Base-by-base conservation (phyloP, 2,329 filamentous ascomycete genomes). In the Fusarium sp. region DNA sequence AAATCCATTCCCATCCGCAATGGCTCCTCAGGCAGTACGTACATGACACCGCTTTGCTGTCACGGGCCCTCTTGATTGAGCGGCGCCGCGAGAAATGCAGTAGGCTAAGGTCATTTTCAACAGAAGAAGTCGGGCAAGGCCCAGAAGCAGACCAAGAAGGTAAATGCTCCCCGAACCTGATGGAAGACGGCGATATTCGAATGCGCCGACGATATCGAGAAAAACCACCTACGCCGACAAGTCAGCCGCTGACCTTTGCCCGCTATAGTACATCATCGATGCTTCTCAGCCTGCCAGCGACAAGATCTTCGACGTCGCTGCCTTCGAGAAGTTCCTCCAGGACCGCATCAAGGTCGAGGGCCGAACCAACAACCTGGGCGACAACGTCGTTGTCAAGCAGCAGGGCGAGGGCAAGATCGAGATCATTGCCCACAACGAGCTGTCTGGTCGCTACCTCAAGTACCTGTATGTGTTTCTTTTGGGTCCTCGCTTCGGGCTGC, bases 321-420 rank as follows among this genome's bases (percentile, higher is more conserved):
- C 93, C 73, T 99, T 99, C 81, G 93, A 97, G 86, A 98, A 98
- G 89, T 99, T 99, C 91, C 91, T 99, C 68, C 93, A 97, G 88
- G 95, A 98, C 84, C 93, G 91, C 85, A 96, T 99, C 90, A 99
- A 99, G 92, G 93, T 99, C 75, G 95, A 97, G 74, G 94, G 94
- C 85, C 94, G 93, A 79, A 93, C 94, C 78, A 93, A 93, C 75
- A 98, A 99, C 90, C 91, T 99, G 74, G 95, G 95, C 79, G 95
- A 98, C 78, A 88, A 85, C 79, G 89, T 99, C 78, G 84, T 88
- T 79, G 95, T 99, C 86, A 89, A 88, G 77, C 92, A 96, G 87
- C 83, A 89, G 76, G 93, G 91, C 72, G 95, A 97, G 77, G 95
- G 94, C 83, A 97, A 97, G 90, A 91, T 99, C 78, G 93, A 98